Evolutionary conservation across 2,329 filamentous ascomycete genomes (phyloP).

Genomic region (Allantophomopsis cytisporea): DNA sequence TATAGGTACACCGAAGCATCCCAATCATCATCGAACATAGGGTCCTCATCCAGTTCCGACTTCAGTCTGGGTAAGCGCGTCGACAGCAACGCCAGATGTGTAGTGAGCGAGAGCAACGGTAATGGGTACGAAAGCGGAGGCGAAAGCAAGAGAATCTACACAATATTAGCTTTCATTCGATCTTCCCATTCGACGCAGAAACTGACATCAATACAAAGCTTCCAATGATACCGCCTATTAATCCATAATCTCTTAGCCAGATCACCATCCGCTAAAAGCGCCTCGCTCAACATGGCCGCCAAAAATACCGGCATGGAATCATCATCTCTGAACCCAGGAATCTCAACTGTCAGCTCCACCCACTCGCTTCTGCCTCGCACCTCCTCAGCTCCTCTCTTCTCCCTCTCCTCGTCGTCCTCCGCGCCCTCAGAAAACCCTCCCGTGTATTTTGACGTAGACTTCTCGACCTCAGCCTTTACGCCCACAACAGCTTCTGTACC

Average conservation of each 20-base stretch:
- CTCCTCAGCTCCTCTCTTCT: conserved; percentile 15
- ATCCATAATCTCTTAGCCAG: conserved; percentile 67
- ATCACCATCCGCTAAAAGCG: conserved; percentile 59
- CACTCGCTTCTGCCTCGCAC: conserved; percentile 42
- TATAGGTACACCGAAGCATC: conserved; percentile 70
- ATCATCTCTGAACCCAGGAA: conserved; percentile 82
- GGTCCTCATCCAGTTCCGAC: conserved; percentile 88
- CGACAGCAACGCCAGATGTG: conserved; percentile 81
- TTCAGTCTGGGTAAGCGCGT: conserved; percentile 74
- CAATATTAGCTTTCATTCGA: conserved; percentile 2
- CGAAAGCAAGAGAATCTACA: conserved; percentile 81
- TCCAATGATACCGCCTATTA: conserved; percentile 90
- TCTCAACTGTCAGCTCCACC: conserved; percentile 85
- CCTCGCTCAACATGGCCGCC: conserved; percentile 78
- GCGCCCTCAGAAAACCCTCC: conserved; percentile 16
- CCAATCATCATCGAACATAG: conserved; percentile 98
- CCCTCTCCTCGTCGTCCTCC: conserved; percentile 20
- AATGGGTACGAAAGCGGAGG: conserved; percentile 86
- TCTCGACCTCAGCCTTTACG: conserved; percentile 88
- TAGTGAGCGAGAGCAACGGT: conserved; percentile 82
- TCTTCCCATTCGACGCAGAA: neutral
- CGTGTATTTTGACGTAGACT: conserved; percentile 28
- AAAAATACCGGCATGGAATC: conserved; percentile 82
- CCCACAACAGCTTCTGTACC: conserved; percentile 94
- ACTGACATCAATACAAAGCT: conserved; percentile 82